Evolutionary conservation across 2,329 filamentous ascomycete genomes (phyloP).

Genomic region (Drechslerella dactyloides): DNA sequence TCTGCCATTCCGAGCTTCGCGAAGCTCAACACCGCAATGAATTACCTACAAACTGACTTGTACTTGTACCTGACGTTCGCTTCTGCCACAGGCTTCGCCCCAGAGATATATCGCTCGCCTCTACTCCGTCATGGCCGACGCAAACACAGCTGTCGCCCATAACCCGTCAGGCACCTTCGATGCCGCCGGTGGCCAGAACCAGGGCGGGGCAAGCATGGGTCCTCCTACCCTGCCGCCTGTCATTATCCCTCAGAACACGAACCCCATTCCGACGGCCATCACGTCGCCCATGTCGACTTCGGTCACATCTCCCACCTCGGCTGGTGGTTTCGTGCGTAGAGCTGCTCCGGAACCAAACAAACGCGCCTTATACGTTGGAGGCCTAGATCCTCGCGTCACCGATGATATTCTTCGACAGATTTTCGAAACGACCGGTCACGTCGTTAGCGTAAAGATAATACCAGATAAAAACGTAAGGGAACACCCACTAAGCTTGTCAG

Average conservation of each 20-base stretch:
- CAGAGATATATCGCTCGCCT: constrained; percentile 55
- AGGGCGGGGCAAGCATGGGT: constrained; percentile 72
- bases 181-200: constrained; percentile 64
- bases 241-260: constrained; percentile 92
- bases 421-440: constrained; percentile 97
- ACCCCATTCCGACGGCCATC: constrained; percentile 90
- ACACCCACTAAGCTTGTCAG: constrained; percentile 14
- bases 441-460: constrained; percentile 99
- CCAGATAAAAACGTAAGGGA: constrained; percentile 94
- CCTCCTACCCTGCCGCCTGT: constrained; percentile 83
- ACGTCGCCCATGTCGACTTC: constrained; percentile 79
- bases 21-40: constrained; percentile 7
- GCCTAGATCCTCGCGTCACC: constrained; percentile 90
- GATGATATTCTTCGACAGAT: constrained; percentile 97
- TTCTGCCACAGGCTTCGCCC: constrained; percentile 23
- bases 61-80: constrained; percentile 9
- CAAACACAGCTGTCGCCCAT: constrained; percentile 63
- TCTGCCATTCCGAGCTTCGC: neutral
- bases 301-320: constrained; percentile 84
- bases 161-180: constrained; percentile 71
- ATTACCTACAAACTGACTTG: constrained; percentile 8
- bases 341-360: constrained; percentile 98
- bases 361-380: constrained; percentile 93
- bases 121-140: constrained; percentile 40
- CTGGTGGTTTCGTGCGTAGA: constrained; percentile 80